Base-by-base conservation (phyloP, 1,284 basidiomycete genomes). In the Flammula alnicola region DNA sequence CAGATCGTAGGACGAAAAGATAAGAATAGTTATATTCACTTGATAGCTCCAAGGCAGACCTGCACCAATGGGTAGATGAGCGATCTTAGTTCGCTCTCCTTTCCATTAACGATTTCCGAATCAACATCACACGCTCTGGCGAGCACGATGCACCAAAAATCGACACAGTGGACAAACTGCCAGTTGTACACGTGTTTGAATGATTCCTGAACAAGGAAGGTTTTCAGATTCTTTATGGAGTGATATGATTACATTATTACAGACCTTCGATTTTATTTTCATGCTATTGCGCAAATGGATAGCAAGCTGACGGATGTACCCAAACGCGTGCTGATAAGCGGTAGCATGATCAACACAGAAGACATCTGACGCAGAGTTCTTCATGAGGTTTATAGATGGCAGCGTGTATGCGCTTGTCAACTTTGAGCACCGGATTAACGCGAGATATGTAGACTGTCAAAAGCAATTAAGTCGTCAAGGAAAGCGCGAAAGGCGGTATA, bases 171-270 rank as follows among this genome's bases (percentile, higher is more conserved):
- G 5, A 91, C 88, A 61, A 90, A 99, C 69, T 98, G 96, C 97
- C 97, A 99, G 72, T 98, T 99, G 74, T 98, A 96, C 17, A 98
- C 94, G 59, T 90, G 86, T 67, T 88, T 88, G 73, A 90, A 95
- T 4, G 91, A 86, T 60, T 95, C 93, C 85, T 93, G 66, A 37
- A 61, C 49, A 27, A 14, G 16, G n/a, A n/a, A 7, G 22, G n/a
- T n/a, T n/a, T n/a, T n/a, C n/a, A 37, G 1, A 36, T 30, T 12
- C 50, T 22, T 47, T 4, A 40, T 11, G 14, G 49, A 29, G 33
- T 14, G 12, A 7, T 29, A 12, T 44, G 3, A 22, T 26, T 8
- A 14, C 31, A 32, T 26, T 42, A n/a, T 38, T 44, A 67, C 73
- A 11, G 44, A 86, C 91, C 77, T 93, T 93, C 35, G 81, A 88